A percentile compares a stretch with the other conserved stretches of the same genome.
These are phyloP conservation scores for Lyophyllum semitale DNA, from an alignment of 768 basidiomycete genomes.

Conservation along the genomic window DNA sequence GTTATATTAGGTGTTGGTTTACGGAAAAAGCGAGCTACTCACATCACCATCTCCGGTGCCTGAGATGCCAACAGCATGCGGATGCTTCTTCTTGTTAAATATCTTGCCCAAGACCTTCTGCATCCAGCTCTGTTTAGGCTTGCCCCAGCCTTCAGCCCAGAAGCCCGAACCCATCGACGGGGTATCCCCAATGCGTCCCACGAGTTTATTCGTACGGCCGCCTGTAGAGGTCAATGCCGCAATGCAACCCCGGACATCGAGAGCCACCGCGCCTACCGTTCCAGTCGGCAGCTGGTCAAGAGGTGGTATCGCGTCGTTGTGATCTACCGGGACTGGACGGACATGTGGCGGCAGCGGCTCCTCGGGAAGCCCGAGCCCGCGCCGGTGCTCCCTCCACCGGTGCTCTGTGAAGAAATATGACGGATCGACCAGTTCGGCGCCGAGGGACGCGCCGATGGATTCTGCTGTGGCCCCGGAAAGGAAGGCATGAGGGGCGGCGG, in stretches of 20 bases:
- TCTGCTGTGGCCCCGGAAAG: conserved; percentile 71
- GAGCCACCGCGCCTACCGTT: conserved; percentile 83
- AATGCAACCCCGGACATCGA: conserved; percentile 76
- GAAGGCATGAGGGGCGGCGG: conserved; percentile 64
- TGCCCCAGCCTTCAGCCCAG: conserved; percentile 81
- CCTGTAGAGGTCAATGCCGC: conserved; percentile 78
- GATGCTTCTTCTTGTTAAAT: conserved; percentile 27
- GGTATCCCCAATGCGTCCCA: conserved; percentile 83
- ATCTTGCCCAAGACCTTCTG: conserved; percentile 27
- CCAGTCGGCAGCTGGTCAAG: conserved; percentile 70
- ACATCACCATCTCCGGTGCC: conserved; percentile 89
- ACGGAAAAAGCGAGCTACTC: conserved; percentile 22
- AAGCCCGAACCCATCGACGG: conserved; percentile 77
- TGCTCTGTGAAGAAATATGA: conserved; percentile 78
- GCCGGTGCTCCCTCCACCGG: conserved; percentile 78
- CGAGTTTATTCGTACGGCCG: conserved; percentile 81
- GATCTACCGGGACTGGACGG: conserved; percentile 10
- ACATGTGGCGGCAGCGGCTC: conserved; percentile 47
- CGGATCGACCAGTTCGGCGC: conserved; percentile 62
- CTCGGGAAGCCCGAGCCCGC: conserved; percentile 73
- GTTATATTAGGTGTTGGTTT: conserved; percentile 5
- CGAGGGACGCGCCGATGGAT: conserved; percentile 53
- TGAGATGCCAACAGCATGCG: conserved; percentile 67
- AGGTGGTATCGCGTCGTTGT: conserved; percentile 23
- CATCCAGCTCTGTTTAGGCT: conserved; percentile 27